Conservation (phyloP, 2,329 filamentous ascomycete species). For the Pleurostoma richardsiae region DNA sequence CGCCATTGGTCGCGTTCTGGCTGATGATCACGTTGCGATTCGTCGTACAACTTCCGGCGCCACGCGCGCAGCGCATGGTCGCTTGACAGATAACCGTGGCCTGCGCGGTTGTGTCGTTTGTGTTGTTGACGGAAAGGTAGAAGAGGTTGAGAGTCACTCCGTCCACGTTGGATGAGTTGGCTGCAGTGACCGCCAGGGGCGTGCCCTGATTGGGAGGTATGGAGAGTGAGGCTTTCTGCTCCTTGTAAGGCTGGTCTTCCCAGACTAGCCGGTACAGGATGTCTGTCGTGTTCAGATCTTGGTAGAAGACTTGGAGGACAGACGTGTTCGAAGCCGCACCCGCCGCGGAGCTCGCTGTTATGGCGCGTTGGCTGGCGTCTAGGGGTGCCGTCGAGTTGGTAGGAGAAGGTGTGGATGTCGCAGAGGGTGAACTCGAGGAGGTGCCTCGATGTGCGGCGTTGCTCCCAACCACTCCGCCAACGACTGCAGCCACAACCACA, state of each 20-base stretch:
- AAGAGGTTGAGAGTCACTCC: conserved; percentile 1
- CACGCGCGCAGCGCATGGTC: background rate
- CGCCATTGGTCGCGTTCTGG: background rate
- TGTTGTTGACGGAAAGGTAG: background rate
- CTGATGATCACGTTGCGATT: background rate
- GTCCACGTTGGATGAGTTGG: background rate
- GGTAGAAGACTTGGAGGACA: conserved; percentile 2
- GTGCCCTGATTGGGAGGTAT: background rate
- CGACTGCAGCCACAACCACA: background rate
- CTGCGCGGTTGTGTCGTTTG: background rate
- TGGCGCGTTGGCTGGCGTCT: background rate
- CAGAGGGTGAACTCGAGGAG: background rate
- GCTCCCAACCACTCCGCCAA: conserved; percentile 1
- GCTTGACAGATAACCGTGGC: background rate
- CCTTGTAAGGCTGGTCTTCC: background rate
- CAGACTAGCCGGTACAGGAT: conserved; percentile 3
- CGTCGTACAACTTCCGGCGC: background rate
- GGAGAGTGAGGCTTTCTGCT: background rate
- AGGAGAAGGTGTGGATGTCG: background rate
- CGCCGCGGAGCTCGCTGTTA: background rate
- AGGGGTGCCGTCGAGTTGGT: background rate
- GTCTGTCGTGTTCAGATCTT: conserved; percentile 1
- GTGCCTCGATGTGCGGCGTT: background rate
- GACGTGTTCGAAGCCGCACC: background rate
- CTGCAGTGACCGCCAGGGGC: background rate